A percentile compares a stretch with the other conserved stretches of the same genome.
phyloP scores from a whole-genome alignment of 345 rosid genomes.

The Syzygium jambos region DNA sequence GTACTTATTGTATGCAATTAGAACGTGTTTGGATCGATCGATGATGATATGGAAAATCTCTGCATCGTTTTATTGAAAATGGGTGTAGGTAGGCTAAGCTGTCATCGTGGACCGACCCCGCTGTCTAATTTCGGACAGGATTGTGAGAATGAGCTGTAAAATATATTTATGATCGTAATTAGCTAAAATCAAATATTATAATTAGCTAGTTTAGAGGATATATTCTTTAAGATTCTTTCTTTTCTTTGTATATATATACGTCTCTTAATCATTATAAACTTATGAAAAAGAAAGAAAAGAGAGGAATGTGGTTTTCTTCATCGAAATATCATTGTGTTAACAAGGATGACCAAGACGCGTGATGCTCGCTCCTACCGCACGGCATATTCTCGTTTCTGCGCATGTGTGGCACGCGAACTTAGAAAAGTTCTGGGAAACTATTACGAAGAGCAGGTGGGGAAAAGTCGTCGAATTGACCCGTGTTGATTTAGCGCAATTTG shows the following conservation, averaged over 20 bases:
- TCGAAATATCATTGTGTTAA: too few relatives aligned
- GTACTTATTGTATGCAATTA: background rate
- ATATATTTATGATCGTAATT: too few relatives aligned
- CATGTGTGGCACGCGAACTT: background rate
- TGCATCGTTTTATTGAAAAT: rapidly evolving
- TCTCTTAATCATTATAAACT: too few relatives aligned
- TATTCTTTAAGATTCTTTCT: too few relatives aligned
- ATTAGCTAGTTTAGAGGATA: too few relatives aligned
- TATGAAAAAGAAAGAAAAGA: too few relatives aligned
- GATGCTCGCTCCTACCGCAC: background rate
- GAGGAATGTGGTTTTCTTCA: too few relatives aligned
- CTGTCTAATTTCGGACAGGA: background rate
- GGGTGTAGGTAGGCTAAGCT: background rate
- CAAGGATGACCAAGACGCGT: background rate
- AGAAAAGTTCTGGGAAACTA: background rate
- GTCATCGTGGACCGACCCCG: background rate
- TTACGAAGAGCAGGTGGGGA: background rate
- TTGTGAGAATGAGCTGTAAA: too few relatives aligned
- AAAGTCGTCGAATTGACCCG: background rate
- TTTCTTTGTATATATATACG: too few relatives aligned
- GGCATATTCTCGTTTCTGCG: background rate
- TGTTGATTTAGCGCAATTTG: background rate
- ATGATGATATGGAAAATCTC: background rate
- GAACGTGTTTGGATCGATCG: background rate
- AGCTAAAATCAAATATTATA: too few relatives aligned